These are phyloP conservation scores for Wickerhamiella vanderwaltii DNA, from an alignment of 805 yeast species.

Conservation along the genomic window DNA sequence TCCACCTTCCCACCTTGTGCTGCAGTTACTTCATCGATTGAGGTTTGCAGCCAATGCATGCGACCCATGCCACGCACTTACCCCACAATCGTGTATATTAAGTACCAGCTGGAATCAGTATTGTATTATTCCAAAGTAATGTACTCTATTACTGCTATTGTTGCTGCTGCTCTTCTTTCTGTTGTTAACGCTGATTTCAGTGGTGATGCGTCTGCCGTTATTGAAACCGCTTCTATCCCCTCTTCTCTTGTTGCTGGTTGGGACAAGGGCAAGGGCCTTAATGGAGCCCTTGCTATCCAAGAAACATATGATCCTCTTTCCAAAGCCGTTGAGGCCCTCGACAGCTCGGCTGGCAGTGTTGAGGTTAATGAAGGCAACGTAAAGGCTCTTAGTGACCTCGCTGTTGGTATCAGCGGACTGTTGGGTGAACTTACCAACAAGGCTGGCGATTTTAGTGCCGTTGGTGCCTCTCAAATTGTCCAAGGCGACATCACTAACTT, in stretches of 20 bases:
- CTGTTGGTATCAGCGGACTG: slow-evolving; percentile 14
- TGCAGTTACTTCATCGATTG: too few relatives aligned
- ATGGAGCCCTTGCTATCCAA: slow-evolving; percentile 23
- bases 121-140: background rate
- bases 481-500: slow-evolving; percentile 15
- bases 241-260: slow-evolving; percentile 14
- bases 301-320: slow-evolving; percentile 13
- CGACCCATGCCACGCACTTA: too few relatives aligned
- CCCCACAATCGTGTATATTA: background rate
- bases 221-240: slow-evolving; percentile 30
- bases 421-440: slow-evolving; percentile 18
- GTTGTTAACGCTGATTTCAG: slow-evolving; percentile 13
- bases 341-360: slow-evolving; percentile 9
- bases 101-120: too few relatives aligned
- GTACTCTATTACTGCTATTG: slow-evolving; percentile 11
- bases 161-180: slow-evolving; percentile 18
- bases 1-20: too few relatives aligned
- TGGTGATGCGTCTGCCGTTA: slow-evolving; percentile 16
- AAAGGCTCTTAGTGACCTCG: slow-evolving; percentile 12
- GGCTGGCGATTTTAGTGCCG: slow-evolving; percentile 19
- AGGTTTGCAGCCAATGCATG: too few relatives aligned
- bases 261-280: slow-evolving; percentile 17
- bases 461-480: slow-evolving; percentile 18
- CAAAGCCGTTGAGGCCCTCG: slow-evolving; percentile 14
- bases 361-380: slow-evolving; percentile 13